Conservation (phyloP, 176 grass and related monocot genomes). For the Musa beccarii region DNA sequence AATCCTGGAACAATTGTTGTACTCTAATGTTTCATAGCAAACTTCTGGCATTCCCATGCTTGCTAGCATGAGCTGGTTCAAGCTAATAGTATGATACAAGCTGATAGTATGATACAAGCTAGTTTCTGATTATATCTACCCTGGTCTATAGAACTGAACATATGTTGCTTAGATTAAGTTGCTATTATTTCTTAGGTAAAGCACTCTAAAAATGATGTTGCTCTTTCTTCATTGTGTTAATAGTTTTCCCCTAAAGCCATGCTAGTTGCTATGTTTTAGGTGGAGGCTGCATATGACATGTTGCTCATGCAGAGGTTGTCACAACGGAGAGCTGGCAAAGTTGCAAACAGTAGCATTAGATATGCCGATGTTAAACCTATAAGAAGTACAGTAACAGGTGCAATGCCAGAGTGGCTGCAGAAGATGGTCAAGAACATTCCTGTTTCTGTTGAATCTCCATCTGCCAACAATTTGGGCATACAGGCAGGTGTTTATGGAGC, state of each 20-base stretch:
- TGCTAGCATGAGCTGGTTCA: not conserved
- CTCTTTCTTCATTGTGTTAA: not conserved
- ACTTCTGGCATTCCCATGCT: not conserved
- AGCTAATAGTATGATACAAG: not conserved
- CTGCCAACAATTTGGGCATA: conserved; percentile 51
- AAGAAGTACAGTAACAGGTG: conserved; percentile 33
- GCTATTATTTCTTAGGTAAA: not conserved
- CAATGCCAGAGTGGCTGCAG: conserved; percentile 66
- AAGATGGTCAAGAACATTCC: conserved; percentile 51
- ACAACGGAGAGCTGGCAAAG: conserved; percentile 71
- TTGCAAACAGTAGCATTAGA: conserved; percentile 59
- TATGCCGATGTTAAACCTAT: conserved; percentile 90
- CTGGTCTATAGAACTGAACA: not conserved
- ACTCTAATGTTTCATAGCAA: no score
- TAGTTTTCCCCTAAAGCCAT: not conserved
- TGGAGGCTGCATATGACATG: conserved; percentile 88
- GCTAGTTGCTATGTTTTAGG: conserved; percentile 40
- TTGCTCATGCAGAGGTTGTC: conserved; percentile 90
- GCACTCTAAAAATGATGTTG: not conserved
- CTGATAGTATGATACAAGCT: not conserved
- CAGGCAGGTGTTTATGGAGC: conserved; percentile 72
- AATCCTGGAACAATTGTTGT: no score
- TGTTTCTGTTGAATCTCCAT: conserved; percentile 58
- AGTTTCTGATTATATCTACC: not conserved
- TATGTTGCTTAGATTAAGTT: not conserved